Base-by-base conservation (phyloP, 495 filamentous ascomycete genomes). In the Pyrenopolyporus hunteri region DNA sequence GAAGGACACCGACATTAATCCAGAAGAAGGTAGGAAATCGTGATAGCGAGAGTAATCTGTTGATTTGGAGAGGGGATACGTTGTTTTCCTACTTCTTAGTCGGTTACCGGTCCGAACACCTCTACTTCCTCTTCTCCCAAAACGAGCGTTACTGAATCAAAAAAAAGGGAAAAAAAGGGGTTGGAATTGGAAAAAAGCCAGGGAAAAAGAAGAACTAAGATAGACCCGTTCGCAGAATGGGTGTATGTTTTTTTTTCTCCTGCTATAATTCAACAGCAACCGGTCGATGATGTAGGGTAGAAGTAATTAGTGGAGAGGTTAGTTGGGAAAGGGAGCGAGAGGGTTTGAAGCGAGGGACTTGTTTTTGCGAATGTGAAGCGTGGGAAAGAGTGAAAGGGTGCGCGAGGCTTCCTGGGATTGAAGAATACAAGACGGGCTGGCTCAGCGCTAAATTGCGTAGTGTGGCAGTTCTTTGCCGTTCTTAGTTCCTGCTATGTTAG, bases 161-260 rank as follows among this genome's bases (percentile, higher is more conserved):
- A 10, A 16, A 20, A 35, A 49, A 36, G 22, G 31, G 25, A 39
- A 51, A 49, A 65, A 45, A 42, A 36, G 61, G 48, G 43, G 37
- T 45, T 25, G 50, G 37, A 47, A 47, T 45, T 33, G 42, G n/a
- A n/a, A 60, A 28, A 51, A 59, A 46, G 62, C 28, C 55, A 44
- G 49, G 33, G 49, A 42, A 50, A 44, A 42, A 40, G 11, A 33
- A 20, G 32, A 33, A 46, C n/a, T 33, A 16, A 17, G 25, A n/a
- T n/a, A n/a, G n/a, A 66, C 63, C 63, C 56, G 63, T 66, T 66
- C 57, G 33, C 51, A 56, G 61, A 64, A 64, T 49, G 61, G 61
- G 61, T 53, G n/a, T n/a, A n/a, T n/a, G n/a, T n/a, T n/a, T n/a
- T n/a, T n/a, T n/a, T n/a, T 53, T 37, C 26, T 31, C 25, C 25